Conservation (phyloP, 106 monocot species). For the Hemerocallis citrina region DNA sequence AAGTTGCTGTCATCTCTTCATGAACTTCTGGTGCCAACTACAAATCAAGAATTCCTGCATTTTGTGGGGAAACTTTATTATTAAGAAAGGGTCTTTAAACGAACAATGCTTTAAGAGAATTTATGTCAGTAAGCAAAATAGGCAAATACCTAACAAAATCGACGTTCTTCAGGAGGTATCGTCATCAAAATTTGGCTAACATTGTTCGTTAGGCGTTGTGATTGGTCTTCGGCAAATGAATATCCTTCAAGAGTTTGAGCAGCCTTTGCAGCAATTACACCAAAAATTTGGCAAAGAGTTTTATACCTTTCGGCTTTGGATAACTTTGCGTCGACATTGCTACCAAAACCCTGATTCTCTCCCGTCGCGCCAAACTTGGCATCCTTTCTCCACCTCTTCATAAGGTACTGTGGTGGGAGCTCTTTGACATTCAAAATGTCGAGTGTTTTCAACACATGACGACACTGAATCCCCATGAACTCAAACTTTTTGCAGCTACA, state of each 20-base stretch:
- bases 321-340: not conserved
- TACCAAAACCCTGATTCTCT: not conserved
- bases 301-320: not conserved
- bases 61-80: too few relatives aligned
- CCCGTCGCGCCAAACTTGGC: not conserved
- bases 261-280: not conserved
- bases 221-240: not conserved
- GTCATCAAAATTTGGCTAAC: not conserved
- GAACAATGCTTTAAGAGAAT: too few relatives aligned
- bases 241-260: not conserved
- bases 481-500: conserved; percentile 11
- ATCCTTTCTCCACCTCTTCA: conserved; percentile 4
- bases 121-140: too few relatives aligned
- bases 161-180: not conserved
- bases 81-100: too few relatives aligned
- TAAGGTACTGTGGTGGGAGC: not conserved
- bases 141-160: not conserved
- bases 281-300: not conserved
- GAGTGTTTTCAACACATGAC: conserved; percentile 6
- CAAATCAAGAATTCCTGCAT: too few relatives aligned
- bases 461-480: conserved; percentile 1
- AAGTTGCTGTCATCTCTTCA: too few relatives aligned
- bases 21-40: too few relatives aligned
- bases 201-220: not conserved
- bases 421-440: conserved; percentile 9